Conservation (phyloP, 2,329 filamentous ascomycete species). For the Colletotrichum theobromicola region DNA sequence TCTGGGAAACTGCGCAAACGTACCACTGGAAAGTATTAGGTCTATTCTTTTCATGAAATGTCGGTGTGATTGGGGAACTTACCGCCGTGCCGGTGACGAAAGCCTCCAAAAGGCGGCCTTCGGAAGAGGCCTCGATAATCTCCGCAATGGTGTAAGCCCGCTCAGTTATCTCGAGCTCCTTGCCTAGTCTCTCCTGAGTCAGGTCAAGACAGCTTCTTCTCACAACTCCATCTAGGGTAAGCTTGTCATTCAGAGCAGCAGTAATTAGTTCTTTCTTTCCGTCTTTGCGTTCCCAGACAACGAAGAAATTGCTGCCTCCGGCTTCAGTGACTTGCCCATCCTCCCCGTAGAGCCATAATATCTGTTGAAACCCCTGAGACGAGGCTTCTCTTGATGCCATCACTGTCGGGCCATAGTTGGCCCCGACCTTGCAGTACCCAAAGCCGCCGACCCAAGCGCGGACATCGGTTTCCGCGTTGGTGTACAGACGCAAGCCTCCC, state of each 20-base stretch:
- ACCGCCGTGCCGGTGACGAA: neutral
- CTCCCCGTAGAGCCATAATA: neutral
- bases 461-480: neutral
- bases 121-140: neutral
- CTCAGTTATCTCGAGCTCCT: neutral
- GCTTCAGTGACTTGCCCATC: neutral
- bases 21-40: neutral
- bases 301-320: neutral
- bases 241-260: neutral
- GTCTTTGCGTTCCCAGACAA: neutral
- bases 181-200: neutral
- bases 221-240: neutral
- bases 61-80: neutral
- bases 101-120: neutral
- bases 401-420: neutral
- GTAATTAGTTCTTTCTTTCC: neutral
- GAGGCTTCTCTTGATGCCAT: neutral
- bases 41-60: accelerated
- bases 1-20: neutral
- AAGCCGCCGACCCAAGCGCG: neutral
- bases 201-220: neutral
- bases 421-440: neutral
- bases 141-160: neutral
- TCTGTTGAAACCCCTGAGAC: neutral
- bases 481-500: neutral